Evolutionary conservation across 23 red algal genomes (phyloP).

Genomic region (Pyropia yezoensis): DNA sequence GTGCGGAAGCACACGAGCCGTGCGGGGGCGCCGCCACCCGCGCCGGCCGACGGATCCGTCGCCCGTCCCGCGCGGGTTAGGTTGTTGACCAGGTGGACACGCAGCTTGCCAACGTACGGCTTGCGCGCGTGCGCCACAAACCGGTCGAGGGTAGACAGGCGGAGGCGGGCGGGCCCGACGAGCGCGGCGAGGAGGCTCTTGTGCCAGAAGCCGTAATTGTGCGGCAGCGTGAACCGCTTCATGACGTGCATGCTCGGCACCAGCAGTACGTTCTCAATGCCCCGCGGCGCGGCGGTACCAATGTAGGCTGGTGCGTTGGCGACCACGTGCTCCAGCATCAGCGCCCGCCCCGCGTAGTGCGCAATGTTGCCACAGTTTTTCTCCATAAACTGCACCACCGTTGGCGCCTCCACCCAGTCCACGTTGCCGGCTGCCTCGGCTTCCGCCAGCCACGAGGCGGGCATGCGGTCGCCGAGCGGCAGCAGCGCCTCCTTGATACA

Average conservation of each 20-base stretch:
- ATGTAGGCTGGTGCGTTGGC: slow-evolving; percentile 38
- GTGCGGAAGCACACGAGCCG: slow-evolving; percentile 64
- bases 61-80: slow-evolving; percentile 19
- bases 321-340: slow-evolving; percentile 66
- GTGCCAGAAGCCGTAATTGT: slow-evolving; percentile 76
- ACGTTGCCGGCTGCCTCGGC: slow-evolving; percentile 14
- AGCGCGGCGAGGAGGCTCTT: slow-evolving; percentile 48
- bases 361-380: slow-evolving; percentile 86
- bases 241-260: slow-evolving; percentile 58
- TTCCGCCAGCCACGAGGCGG: slow-evolving; percentile 24
- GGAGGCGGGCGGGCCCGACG: slow-evolving; percentile 17
- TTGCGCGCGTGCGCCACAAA: slow-evolving; percentile 37
- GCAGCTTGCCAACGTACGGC: slow-evolving; percentile 8
- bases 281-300: slow-evolving; percentile 3
- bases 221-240: slow-evolving; percentile 63
- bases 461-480: background rate
- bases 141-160: slow-evolving; percentile 40
- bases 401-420: slow-evolving; percentile 56
- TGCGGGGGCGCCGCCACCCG: too few relatives aligned
- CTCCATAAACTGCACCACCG: slow-evolving; percentile 59
- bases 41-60: slow-evolving; percentile 1
- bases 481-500: slow-evolving; percentile 35
- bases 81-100: slow-evolving; percentile 51
- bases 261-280: slow-evolving; percentile 39
- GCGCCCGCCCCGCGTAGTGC: slow-evolving; percentile 56